Conservation (phyloP, 208 protist species). For the Leishmania tropica region DNA sequence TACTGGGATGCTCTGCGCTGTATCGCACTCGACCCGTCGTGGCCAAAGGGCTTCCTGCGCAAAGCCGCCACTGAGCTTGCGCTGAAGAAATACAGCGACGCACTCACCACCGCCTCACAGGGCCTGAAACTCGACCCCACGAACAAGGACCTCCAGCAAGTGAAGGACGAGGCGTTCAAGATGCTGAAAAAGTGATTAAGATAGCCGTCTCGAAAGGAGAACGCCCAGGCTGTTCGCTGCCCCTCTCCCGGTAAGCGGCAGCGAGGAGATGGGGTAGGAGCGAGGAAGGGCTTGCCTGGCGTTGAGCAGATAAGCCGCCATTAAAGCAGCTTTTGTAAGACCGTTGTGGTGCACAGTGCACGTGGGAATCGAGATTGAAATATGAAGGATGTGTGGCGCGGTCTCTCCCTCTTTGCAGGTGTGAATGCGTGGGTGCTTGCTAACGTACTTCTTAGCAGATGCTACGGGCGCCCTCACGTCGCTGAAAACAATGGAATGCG, state of each 20-base stretch:
- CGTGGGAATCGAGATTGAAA: neutral
- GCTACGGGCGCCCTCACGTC: neutral
- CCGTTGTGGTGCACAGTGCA: neutral
- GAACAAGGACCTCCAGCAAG: conserved; percentile 69
- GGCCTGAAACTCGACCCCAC: conserved; percentile 69
- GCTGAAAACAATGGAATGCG: neutral
- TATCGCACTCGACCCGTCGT: conserved; percentile 83
- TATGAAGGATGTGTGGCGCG: neutral
- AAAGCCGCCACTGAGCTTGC: conserved; percentile 79
- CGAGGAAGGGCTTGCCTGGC: neutral
- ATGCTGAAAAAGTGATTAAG: conserved; percentile 40
- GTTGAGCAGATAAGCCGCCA: neutral
- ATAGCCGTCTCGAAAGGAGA: too few relatives aligned
- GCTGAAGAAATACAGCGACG: conserved; percentile 67
- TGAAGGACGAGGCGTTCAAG: conserved; percentile 64
- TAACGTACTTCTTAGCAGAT: neutral
- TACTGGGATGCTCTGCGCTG: conserved; percentile 90
- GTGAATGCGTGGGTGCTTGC: neutral
- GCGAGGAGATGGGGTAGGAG: neutral
- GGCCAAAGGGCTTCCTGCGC: conserved; percentile 94
- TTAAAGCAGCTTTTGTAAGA: neutral
- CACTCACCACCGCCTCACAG: conserved; percentile 51
- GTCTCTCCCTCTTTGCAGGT: neutral
- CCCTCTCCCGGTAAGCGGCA: too few relatives aligned
- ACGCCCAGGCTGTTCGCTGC: too few relatives aligned